phyloP scores from a whole-genome alignment of 2,329 filamentous ascomycete genomes.

The Orbilia quercus region DNA sequence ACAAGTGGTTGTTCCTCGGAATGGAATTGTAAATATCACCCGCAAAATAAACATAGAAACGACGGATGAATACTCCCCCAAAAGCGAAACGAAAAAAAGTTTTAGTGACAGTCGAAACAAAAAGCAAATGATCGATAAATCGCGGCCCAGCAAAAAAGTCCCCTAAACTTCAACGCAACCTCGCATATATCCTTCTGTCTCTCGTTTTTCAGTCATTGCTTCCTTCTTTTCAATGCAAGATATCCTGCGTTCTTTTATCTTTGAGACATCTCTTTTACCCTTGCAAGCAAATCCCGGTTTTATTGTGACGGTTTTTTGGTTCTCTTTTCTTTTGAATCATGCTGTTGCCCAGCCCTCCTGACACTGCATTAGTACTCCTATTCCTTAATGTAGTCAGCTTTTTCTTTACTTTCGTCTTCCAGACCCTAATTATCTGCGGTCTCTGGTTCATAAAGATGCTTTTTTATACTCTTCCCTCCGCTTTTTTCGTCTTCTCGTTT shows the following conservation, averaged over 20 bases:
- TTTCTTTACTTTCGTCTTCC: slow-evolving; percentile 29
- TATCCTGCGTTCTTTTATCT: slow-evolving; percentile 48
- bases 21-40: slow-evolving; percentile 76
- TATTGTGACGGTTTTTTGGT: slow-evolving; percentile 22
- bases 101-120: slow-evolving; percentile 46
- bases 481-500: neutral
- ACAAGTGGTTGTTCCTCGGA: slow-evolving; percentile 84
- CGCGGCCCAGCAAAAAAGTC: slow-evolving; percentile 12
- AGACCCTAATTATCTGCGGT: slow-evolving; percentile 1
- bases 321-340: slow-evolving; percentile 48
- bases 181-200: slow-evolving; percentile 30
- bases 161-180: slow-evolving; percentile 19
- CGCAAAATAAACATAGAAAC: slow-evolving; percentile 45
- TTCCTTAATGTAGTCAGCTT: slow-evolving; percentile 33
- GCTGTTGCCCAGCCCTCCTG: slow-evolving; percentile 50
- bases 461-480: slow-evolving; percentile 5
- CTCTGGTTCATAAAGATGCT: slow-evolving; percentile 20
- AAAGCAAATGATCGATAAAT: slow-evolving; percentile 46
- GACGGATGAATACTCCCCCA: slow-evolving; percentile 43
- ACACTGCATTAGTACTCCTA: slow-evolving; percentile 31
- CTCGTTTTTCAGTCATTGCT: slow-evolving; percentile 52
- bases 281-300: slow-evolving; percentile 37
- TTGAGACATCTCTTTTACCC: slow-evolving; percentile 41
- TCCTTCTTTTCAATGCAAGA: slow-evolving; percentile 43
- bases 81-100: slow-evolving; percentile 34